Evolutionary conservation across 805 yeast species (phyloP).

Genomic region (Wilhelminamyces savonicus): DNA sequence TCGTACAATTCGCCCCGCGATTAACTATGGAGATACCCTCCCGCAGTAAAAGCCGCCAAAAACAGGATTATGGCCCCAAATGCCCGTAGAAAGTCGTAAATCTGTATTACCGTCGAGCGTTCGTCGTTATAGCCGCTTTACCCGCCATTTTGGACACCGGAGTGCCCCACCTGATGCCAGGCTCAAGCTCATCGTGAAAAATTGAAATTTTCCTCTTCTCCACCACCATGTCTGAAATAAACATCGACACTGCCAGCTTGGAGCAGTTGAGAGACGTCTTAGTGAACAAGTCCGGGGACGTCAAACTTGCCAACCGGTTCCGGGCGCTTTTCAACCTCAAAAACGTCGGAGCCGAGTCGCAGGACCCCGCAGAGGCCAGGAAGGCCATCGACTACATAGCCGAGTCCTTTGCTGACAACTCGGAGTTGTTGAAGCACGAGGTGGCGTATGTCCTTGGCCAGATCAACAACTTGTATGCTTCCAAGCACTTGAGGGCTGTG

Average conservation of each 20-base stretch:
- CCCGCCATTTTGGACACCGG: too few relatives aligned
- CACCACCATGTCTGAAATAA: conserved; percentile 23
- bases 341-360: conserved; percentile 72
- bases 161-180: too few relatives aligned
- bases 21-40: too few relatives aligned
- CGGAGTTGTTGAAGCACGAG: conserved; percentile 93
- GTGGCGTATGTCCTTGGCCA: conserved; percentile 97
- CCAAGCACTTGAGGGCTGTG: conserved; percentile 68
- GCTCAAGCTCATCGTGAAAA: too few relatives aligned
- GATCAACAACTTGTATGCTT: conserved; percentile 76
- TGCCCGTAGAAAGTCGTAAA: too few relatives aligned
- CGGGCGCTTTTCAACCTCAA: conserved; percentile 92
- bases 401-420: conserved; percentile 71
- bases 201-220: neutral
- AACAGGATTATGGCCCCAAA: too few relatives aligned
- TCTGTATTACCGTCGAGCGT: too few relatives aligned
- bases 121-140: too few relatives aligned
- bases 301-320: conserved; percentile 78
- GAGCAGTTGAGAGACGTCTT: conserved; percentile 71
- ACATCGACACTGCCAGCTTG: conserved; percentile 38
- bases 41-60: too few relatives aligned
- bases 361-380: conserved; percentile 46
- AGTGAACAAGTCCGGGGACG: conserved; percentile 58
- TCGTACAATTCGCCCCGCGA: too few relatives aligned
- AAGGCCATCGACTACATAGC: conserved; percentile 77